phyloP scores from a whole-genome alignment of 352 stramenopile genomes.

The Pythium sukuiense region DNA sequence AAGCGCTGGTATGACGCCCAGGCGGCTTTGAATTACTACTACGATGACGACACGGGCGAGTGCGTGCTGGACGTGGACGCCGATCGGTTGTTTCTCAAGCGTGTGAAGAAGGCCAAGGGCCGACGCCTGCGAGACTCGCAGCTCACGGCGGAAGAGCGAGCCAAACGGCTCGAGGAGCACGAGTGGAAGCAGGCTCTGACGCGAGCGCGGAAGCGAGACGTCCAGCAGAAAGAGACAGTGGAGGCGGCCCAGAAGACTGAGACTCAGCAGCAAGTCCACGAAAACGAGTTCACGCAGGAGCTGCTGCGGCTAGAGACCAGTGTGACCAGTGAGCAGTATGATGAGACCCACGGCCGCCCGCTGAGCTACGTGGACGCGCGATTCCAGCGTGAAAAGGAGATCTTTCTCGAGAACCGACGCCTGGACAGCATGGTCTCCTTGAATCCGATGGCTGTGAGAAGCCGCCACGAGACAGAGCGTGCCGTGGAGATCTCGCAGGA shows the following conservation, averaged over 20 bases:
- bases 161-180: constrained; percentile 47
- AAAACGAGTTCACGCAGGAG: constrained; percentile 33
- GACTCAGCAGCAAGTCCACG: constrained; percentile 21
- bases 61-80: constrained; percentile 59
- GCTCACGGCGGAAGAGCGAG: constrained; percentile 25
- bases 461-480: constrained; percentile 46
- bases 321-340: constrained; percentile 59
- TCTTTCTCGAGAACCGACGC: constrained; percentile 44
- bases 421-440: constrained; percentile 45
- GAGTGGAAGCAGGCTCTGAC: constrained; percentile 67
- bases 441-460: constrained; percentile 30
- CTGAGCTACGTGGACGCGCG: constrained; percentile 65
- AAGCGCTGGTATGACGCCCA: constrained; percentile 56
- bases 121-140: constrained; percentile 22
- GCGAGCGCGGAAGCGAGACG: constrained; percentile 43
- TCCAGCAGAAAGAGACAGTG: constrained; percentile 22
- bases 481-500: constrained; percentile 34
- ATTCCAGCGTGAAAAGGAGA: constrained; percentile 52
- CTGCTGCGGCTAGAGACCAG: constrained; percentile 49
- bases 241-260: constrained; percentile 27
- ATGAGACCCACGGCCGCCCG: constrained; percentile 32
- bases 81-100: constrained; percentile 36
- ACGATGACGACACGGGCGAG: constrained; percentile 59
- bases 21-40: constrained; percentile 65
- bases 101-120: constrained; percentile 27